phyloP scores from a whole-genome alignment of 2,329 filamentous ascomycete genomes.

The Alternaria brassicae region DNA sequence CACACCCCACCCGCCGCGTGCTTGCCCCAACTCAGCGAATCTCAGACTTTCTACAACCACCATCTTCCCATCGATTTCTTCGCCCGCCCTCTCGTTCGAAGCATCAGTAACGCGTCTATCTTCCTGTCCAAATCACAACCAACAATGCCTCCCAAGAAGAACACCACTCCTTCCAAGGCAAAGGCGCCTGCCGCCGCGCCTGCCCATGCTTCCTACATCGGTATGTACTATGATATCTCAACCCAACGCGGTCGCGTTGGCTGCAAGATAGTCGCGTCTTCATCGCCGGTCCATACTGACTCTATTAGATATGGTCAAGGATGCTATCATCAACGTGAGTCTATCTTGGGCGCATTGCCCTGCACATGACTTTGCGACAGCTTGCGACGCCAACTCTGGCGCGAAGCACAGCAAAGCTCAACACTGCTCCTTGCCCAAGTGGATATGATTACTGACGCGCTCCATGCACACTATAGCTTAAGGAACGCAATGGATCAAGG shows the following conservation, averaged over 20 bases:
- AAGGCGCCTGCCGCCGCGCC: conserved; percentile 62
- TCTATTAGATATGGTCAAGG: conserved; percentile 72
- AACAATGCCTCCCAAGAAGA: conserved; percentile 72
- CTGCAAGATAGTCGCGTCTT: conserved; percentile 47
- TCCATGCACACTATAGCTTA: conserved; percentile 62
- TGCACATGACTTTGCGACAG: conserved; percentile 28
- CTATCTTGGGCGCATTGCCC: conserved; percentile 59
- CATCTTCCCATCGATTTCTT: conserved; percentile 28
- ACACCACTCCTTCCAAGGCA: conserved; percentile 62
- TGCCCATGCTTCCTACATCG: conserved; percentile 70
- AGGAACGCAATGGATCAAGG: conserved; percentile 75
- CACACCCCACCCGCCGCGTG: conserved; percentile 34
- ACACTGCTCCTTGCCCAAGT: conserved; percentile 11
- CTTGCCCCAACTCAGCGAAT: conserved; percentile 33
- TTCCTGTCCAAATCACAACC: conserved; percentile 35
- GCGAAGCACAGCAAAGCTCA: conserved; percentile 37
- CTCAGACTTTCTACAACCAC: conserved; percentile 36
- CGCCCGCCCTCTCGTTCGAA: conserved; percentile 43
- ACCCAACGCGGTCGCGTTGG: conserved; percentile 57
- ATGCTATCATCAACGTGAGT: conserved; percentile 75
- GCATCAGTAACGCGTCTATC: conserved; percentile 37
- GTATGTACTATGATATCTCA: conserved; percentile 59
- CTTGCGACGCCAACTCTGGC: conserved; percentile 36
- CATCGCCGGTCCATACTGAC: conserved; percentile 65
- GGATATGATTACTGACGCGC: conserved; percentile 57